Conservation (phyloP, 2,329 filamentous ascomycete species). For the Pseudogymnoascus sp. region DNA sequence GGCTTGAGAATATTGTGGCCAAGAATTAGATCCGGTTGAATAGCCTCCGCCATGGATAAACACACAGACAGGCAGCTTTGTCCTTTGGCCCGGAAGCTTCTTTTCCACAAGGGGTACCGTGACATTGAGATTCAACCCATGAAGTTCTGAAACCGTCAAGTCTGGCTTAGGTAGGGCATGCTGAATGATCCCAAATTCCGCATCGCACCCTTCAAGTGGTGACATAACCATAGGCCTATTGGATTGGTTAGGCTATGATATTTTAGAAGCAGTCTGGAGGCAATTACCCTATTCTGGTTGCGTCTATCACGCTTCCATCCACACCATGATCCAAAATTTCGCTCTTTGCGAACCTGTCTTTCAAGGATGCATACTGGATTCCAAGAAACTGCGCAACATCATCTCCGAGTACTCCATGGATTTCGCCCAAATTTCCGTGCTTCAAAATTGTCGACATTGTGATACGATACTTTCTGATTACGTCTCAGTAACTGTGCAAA, state of each 20-base stretch:
- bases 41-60: constrained; percentile 48
- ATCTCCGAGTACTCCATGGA: not conserved
- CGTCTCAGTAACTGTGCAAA: too few relatives aligned
- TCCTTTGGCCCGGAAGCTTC: constrained; percentile 31
- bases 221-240: not conserved
- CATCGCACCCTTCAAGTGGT: constrained; percentile 33
- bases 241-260: too few relatives aligned
- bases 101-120: constrained; percentile 32
- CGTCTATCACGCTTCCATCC: constrained; percentile 14
- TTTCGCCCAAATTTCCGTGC: not conserved
- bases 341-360: constrained; percentile 29
- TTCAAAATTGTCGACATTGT: too few relatives aligned
- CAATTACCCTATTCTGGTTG: constrained; percentile 13
- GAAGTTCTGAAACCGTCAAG: constrained; percentile 37
- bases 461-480: too few relatives aligned
- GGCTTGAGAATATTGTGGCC: constrained; percentile 43
- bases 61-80: constrained; percentile 33
- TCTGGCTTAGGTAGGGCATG: constrained; percentile 34
- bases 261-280: too few relatives aligned
- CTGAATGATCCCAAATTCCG: constrained; percentile 42
- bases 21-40: constrained; percentile 41
- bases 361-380: constrained; percentile 32
- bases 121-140: constrained; percentile 46
- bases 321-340: constrained; percentile 24
- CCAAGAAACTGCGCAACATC: constrained; percentile 27